These are phyloP conservation scores for Leccinellum luteum DNA, from an alignment of 768 basidiomycete genomes.

Conservation along the genomic window DNA sequence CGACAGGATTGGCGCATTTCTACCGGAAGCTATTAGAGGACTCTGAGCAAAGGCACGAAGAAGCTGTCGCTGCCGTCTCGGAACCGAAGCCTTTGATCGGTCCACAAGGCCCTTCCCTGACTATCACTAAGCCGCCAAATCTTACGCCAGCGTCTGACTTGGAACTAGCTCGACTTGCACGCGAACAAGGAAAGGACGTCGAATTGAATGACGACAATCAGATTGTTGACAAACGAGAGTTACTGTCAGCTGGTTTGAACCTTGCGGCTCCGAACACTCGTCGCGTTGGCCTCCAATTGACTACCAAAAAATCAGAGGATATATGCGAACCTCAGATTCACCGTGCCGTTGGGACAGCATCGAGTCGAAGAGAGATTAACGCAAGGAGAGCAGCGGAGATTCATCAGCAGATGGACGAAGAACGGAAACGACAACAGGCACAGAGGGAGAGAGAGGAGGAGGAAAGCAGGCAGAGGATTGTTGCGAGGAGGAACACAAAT, in stretches of 20 bases:
- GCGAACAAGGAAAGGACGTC: conserved; percentile 75
- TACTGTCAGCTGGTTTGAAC: conserved; percentile 90
- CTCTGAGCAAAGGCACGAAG: conserved; percentile 79
- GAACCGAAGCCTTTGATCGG: conserved; percentile 53
- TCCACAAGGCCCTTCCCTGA: conserved; percentile 63
- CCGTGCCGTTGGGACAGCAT: conserved; percentile 82
- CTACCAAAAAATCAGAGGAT: conserved; percentile 21
- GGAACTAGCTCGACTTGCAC: conserved; percentile 68
- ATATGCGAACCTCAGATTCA: conserved; percentile 46
- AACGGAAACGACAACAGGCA: conserved; percentile 54
- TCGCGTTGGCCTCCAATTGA: conserved; percentile 49
- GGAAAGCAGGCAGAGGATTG: conserved; percentile 61
- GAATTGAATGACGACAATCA: conserved; percentile 98
- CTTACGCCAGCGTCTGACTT: conserved; percentile 64
- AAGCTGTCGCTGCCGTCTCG: conserved; percentile 73
- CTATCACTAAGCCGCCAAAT: conserved; percentile 71
- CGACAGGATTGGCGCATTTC: conserved; percentile 84
- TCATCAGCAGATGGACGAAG: conserved; percentile 72
- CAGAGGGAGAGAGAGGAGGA: conserved; percentile 60
- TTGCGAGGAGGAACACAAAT: conserved; percentile 75
- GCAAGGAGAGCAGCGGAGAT: conserved; percentile 80
- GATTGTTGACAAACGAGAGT: conserved; percentile 92
- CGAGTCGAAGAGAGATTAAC: conserved; percentile 77
- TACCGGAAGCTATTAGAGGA: conserved; percentile 78
- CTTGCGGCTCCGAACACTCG: conserved; percentile 81